These are phyloP conservation scores for Asclepias syriaca DNA, from an alignment of 257 asterid species.

Conservation along the genomic window DNA sequence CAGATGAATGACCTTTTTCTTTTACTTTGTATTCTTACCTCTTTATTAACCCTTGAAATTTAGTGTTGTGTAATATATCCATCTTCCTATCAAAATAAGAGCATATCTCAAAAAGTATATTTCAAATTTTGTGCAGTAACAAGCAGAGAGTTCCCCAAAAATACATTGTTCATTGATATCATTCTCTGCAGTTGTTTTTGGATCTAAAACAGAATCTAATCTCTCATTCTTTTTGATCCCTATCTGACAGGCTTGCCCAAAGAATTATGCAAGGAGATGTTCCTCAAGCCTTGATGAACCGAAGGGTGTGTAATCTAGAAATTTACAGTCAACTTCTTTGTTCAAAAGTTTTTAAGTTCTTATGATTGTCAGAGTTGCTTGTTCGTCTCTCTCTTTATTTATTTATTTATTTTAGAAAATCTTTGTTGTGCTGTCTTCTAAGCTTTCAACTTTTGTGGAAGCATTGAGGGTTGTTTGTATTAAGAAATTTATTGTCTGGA, in stretches of 20 bases:
- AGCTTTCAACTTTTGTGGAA: background rate
- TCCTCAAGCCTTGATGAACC: constrained; percentile 93
- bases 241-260: constrained; percentile 85
- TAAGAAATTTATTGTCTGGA: background rate
- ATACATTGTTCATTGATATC: background rate
- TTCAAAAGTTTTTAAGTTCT: background rate
- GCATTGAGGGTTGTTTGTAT: background rate
- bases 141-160: background rate
- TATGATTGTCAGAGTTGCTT: too few species aligned
- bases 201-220: background rate
- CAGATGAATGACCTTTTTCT: background rate
- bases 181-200: background rate
- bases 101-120: background rate
- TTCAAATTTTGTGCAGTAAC: background rate
- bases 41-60: background rate
- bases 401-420: too few species aligned
- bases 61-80: too few species aligned
- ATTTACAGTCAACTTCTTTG: constrained; percentile 14
- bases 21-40: background rate
- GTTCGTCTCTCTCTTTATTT: background rate
- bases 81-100: background rate
- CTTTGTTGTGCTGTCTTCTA: background rate
- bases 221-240: background rate
- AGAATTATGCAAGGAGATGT: constrained; percentile 99
- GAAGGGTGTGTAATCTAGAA: constrained; percentile 56